A percentile compares a stretch with the other conserved stretches of the same genome.
These are phyloP conservation scores for Elsinoe australis DNA, from an alignment of 2,329 filamentous ascomycete species.

Conservation along the genomic window DNA sequence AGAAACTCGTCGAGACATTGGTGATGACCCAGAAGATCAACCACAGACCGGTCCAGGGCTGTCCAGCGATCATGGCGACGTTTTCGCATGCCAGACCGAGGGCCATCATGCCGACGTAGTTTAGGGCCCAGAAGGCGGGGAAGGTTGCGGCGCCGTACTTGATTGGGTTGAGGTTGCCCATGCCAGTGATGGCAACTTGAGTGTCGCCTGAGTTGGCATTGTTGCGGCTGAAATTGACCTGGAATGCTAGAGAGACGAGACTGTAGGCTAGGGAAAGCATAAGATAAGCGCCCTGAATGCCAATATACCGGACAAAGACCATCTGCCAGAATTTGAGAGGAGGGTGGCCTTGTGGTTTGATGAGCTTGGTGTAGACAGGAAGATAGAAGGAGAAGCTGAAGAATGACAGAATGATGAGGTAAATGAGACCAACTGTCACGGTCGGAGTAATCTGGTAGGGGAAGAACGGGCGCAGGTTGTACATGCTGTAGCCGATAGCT, in stretches of 20 bases:
- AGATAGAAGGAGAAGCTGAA: slow-evolving; percentile 60
- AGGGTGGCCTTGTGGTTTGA: slow-evolving; percentile 48
- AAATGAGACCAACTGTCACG: slow-evolving; percentile 57
- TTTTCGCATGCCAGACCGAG: slow-evolving; percentile 59
- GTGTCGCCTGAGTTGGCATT: slow-evolving; percentile 41
- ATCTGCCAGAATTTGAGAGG: slow-evolving; percentile 52
- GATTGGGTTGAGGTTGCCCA: slow-evolving; percentile 38
- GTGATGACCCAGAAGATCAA: slow-evolving; percentile 57
- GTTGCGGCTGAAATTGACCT: slow-evolving; percentile 49
- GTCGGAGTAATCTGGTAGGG: slow-evolving; percentile 50
- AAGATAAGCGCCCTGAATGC: slow-evolving; percentile 52
- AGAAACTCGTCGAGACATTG: slow-evolving; percentile 55
- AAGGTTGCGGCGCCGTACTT: slow-evolving; percentile 53
- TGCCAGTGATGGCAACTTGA: slow-evolving; percentile 30
- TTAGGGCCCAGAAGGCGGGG: slow-evolving; percentile 46
- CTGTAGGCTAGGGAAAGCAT: slow-evolving; percentile 57
- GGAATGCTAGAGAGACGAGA: slow-evolving; percentile 55
- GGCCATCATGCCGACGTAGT: slow-evolving; percentile 55
- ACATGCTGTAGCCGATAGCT: slow-evolving; percentile 48
- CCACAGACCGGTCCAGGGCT: slow-evolving; percentile 56
- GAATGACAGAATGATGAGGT: slow-evolving; percentile 60
- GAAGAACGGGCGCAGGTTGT: slow-evolving; percentile 54
- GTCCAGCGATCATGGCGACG: slow-evolving; percentile 53
- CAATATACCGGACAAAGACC: slow-evolving; percentile 50
- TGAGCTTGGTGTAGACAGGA: slow-evolving; percentile 53